Conservation (phyloP, 768 basidiomycete genomes). For the Trametes sanguinea region DNA sequence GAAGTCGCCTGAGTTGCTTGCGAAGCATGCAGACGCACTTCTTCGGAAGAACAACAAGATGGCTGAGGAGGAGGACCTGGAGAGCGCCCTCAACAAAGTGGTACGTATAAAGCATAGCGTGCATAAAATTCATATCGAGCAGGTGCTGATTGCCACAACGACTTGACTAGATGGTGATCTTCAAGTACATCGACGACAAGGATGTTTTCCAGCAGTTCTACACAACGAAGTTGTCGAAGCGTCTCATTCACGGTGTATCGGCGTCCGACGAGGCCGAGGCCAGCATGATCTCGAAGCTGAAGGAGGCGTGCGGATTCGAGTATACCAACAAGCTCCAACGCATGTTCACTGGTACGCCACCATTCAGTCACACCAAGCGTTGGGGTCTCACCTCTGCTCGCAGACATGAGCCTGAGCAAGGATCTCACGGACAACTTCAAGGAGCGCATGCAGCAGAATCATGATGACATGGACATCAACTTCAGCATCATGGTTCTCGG, state of each 20-base stretch:
- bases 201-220: slow-evolving; percentile 99
- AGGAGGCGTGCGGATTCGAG: slow-evolving; percentile 95
- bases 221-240: slow-evolving; percentile 89
- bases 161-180: slow-evolving; percentile 80
- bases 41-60: slow-evolving; percentile 95
- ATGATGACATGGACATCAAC: slow-evolving; percentile 85
- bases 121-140: not conserved
- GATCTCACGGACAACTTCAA: slow-evolving; percentile 96
- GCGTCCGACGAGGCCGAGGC: slow-evolving; percentile 96
- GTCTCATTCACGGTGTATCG: slow-evolving; percentile 87
- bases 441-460: slow-evolving; percentile 85
- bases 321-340: slow-evolving; percentile 95
- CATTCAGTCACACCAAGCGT: no score
- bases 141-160: not conserved
- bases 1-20: slow-evolving; percentile 89
- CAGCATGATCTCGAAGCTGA: slow-evolving; percentile 97
- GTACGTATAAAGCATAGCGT: slow-evolving; percentile 46
- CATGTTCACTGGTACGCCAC: slow-evolving; percentile 87
- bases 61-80: slow-evolving; percentile 87
- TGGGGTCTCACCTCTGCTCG: not conserved
- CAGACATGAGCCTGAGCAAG: slow-evolving; percentile 94
- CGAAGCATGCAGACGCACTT: slow-evolving; percentile 88
- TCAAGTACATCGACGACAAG: slow-evolving; percentile 99
- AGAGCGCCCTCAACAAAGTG: slow-evolving; percentile 86
- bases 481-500: slow-evolving; percentile 94